Base-by-base conservation (phyloP, 176 grass and related monocot species). In the Puya raimondii region DNA sequence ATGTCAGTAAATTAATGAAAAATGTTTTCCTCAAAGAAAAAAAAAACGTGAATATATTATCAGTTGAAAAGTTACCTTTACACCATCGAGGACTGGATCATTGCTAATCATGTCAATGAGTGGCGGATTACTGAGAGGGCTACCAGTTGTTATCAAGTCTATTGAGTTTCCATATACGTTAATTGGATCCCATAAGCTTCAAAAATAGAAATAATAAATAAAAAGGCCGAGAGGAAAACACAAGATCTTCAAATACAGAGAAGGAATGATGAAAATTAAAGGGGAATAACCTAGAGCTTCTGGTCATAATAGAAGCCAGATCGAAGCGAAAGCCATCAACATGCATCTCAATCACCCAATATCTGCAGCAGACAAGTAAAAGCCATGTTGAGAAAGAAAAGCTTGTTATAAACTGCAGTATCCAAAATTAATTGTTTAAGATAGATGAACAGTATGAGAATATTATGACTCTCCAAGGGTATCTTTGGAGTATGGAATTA, bases 301-400 rank as follows among this genome's bases (percentile, higher is more conserved):
- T 92, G 74, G 94, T 99, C 89, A 99, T 84, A 71, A 99, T 99
- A 64, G 94, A 93, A 69, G 94, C 94, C 29, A 97, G 84, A 85
- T 93, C 94, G 68, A 97, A 97, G 53, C 87, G 81, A 83, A 93
- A 97, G 71, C 94, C 94, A 85, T 97, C 94, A 85, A 93, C 81
- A 81, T 97, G 94, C 89, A 97, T 97, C 85, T 97, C 94, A 23
- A 29, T 92, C 27, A 90, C 89, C 94, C 94, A 97, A 73, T 97
- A 97, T 81, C 94, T 97, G 72, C 76, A 78, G 51, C 9, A 71
- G 33, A 42, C 4, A 78, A 29, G 67, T 72, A 69, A 61, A 65
- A 23, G 2, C 69, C 14, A 47, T 68, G 5, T 59, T 69, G 50
- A 1, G 66, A 51, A 64, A 72, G 49, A 3, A 3, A 29, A 23